phyloP scores from a whole-genome alignment of 352 stramenopile genomes.

The Globisporangium middletonii region DNA sequence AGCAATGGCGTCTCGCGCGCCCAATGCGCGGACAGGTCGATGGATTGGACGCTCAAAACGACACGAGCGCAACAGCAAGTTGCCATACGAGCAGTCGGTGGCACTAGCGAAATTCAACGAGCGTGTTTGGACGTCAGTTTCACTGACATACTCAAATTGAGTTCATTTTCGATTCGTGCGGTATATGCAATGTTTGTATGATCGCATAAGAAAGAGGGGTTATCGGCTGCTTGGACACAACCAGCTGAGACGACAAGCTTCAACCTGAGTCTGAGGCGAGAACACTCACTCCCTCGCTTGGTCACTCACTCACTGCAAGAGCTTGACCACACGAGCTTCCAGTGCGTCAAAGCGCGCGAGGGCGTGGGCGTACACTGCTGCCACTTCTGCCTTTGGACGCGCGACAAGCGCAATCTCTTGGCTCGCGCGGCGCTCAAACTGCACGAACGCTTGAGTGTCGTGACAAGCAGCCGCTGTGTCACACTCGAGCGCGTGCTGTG shows the following conservation, averaged over 20 bases:
- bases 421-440: slow-evolving; percentile 28
- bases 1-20: not conserved
- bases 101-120: slow-evolving; percentile 8
- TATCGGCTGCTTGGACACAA: not conserved
- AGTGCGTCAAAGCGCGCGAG: slow-evolving; percentile 32
- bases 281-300: no score
- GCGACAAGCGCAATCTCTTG: slow-evolving; percentile 40
- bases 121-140: slow-evolving; percentile 9
- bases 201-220: no score
- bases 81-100: slow-evolving; percentile 2
- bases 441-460: slow-evolving; percentile 14
- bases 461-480: not conserved
- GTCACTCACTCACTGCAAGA: slow-evolving; percentile 5
- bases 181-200: not conserved
- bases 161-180: no score
- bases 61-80: not conserved
- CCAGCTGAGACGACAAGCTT: not conserved
- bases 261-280: not conserved
- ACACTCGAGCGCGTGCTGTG: slow-evolving; percentile 33
- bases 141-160: no score
- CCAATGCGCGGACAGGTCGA: no score
- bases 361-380: slow-evolving; percentile 26
- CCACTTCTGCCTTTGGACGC: slow-evolving; percentile 15
- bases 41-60: slow-evolving; percentile 1
- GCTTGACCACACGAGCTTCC: slow-evolving; percentile 29